Evolutionary conservation across 768 basidiomycete genomes (phyloP).

Genomic region (Symmetrospora coprosmae): DNA sequence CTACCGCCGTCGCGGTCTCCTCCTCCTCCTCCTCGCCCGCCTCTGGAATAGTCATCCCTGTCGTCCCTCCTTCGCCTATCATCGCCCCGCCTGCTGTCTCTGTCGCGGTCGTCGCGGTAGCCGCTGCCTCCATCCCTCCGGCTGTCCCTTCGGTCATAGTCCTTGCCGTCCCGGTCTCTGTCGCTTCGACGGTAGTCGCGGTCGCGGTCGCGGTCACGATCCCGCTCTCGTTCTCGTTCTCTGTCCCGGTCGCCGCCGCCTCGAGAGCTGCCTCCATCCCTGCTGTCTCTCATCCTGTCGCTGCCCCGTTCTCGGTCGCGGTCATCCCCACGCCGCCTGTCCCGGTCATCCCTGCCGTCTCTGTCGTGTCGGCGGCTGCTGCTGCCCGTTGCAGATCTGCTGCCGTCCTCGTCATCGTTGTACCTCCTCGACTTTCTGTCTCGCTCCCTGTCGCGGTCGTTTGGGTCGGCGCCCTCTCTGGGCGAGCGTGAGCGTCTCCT

Average conservation of each 20-base stretch:
- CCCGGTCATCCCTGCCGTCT: background rate
- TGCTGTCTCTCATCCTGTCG: background rate
- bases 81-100: conserved; percentile 16
- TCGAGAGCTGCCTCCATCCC: background rate
- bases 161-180: conserved; percentile 36
- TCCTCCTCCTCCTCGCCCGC: conserved; percentile 35
- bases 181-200: conserved; percentile 26
- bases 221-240: conserved; percentile 23
- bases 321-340: background rate
- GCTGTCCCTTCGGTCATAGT: conserved; percentile 28
- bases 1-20: conserved; percentile 44
- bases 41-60: conserved; percentile 29
- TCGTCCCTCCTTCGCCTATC: too few relatives aligned
- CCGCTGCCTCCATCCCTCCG: conserved; percentile 19
- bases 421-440: background rate
- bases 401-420: conserved; percentile 3
- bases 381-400: background rate
- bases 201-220: conserved; percentile 24
- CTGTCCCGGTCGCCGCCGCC: conserved; percentile 23
- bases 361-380: background rate
- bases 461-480: background rate
- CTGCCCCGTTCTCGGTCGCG: too few relatives aligned
- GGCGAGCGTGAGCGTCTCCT: conserved; percentile 10
- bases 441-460: background rate
- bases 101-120: conserved; percentile 17